phyloP scores from a whole-genome alignment of 2,329 filamentous ascomycete species.

The Ciborinia camelliae region DNA sequence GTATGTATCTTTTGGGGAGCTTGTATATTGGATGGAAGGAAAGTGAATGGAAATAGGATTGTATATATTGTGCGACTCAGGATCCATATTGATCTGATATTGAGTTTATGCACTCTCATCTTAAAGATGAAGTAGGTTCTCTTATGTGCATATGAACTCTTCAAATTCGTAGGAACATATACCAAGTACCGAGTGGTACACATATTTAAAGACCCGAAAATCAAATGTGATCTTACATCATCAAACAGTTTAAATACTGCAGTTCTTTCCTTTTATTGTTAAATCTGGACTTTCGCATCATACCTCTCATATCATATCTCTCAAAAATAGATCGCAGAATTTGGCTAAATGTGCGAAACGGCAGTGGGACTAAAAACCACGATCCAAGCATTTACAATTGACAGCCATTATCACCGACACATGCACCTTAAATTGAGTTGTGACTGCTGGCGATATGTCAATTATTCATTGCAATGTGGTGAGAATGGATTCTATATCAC shows the following conservation, averaged over 20 bases:
- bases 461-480: no score
- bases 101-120: neutral
- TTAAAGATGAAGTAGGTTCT: neutral
- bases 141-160: neutral
- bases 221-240: neutral
- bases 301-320: neutral
- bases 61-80: neutral
- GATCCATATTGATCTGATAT: neutral
- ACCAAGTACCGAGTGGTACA: no score
- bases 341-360: no score
- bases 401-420: neutral
- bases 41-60: neutral
- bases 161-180: neutral
- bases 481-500: rapidly evolving
- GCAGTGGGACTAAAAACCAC: no score
- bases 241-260: neutral
- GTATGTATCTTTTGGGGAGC: neutral
- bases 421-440: no score
- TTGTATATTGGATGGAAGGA: neutral
- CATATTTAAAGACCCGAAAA: no score
- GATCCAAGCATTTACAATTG: neutral
- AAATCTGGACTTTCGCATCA: neutral
- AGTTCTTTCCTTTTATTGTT: neutral
- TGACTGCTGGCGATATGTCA: no score
- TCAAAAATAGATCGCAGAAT: neutral